These are phyloP conservation scores for Microbotryum violaceum DNA, from an alignment of 1,284 basidiomycete species.

Conservation along the genomic window DNA sequence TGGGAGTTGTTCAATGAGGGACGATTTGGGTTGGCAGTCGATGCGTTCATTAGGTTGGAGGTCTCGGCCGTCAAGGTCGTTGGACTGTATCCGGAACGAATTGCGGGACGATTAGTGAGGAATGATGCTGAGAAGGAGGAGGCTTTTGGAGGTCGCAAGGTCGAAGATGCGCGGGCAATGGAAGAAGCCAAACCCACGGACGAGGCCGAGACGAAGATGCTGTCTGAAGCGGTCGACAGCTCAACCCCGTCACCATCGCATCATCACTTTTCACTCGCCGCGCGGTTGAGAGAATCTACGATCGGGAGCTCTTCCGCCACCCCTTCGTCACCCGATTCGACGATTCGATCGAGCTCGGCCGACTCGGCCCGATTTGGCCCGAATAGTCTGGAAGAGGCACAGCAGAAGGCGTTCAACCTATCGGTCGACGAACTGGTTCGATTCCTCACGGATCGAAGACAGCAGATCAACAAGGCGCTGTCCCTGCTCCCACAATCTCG, in stretches of 20 bases:
- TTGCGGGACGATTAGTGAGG: conserved; percentile 70
- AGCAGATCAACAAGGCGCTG: conserved; percentile 70
- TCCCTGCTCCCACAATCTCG: conserved; percentile 56
- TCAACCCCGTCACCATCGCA: too few species aligned
- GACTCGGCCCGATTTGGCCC: background rate
- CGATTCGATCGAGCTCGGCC: too few species aligned
- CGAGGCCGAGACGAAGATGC: too few species aligned
- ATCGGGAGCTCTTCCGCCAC: too few species aligned
- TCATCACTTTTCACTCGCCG: too few species aligned
- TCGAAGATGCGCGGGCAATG: conserved; percentile 7
- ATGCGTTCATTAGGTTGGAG: conserved; percentile 78
- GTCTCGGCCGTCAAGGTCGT: conserved; percentile 90
- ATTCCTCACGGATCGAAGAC: conserved; percentile 70
- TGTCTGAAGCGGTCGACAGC: background rate
- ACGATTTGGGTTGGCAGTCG: conserved; percentile 68
- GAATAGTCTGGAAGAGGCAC: background rate
- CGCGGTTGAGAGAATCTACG: too few species aligned
- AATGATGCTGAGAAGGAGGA: conserved; percentile 65
- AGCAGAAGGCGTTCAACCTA: conserved; percentile 22
- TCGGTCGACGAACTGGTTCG: conserved; percentile 47
- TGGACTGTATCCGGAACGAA: conserved; percentile 71
- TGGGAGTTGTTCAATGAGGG: conserved; percentile 53
- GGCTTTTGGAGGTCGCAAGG: conserved; percentile 63
- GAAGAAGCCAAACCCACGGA: too few species aligned
- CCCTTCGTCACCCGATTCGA: too few species aligned